phyloP scores from a whole-genome alignment of 805 yeast genomes.

The Vanderwaltozyma tropicalis region DNA sequence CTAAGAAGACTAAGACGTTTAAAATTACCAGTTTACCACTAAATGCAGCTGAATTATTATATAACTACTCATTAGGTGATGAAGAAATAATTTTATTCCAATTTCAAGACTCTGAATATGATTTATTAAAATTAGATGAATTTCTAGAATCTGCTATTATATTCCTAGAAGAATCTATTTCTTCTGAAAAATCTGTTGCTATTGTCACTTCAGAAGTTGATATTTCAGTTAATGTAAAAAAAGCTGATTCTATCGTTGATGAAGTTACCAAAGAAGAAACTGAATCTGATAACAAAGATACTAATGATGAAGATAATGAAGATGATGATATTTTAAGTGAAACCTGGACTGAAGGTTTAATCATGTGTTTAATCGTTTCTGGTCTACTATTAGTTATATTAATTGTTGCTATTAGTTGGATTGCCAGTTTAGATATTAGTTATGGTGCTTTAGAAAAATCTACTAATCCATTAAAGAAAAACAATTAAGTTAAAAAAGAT shows the following conservation, averaged over 20 bases:
- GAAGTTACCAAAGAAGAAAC: background rate
- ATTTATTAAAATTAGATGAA: constrained; percentile 17
- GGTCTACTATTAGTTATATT: constrained; percentile 48
- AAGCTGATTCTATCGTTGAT: background rate
- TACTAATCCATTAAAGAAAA: constrained; percentile 27
- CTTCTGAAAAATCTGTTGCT: background rate
- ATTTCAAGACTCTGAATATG: constrained; percentile 16
- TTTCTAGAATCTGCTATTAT: constrained; percentile 18
- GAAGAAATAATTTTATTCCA: constrained; percentile 16
- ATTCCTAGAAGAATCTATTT: constrained; percentile 16
- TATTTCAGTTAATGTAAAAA: background rate
- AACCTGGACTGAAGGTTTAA: constrained; percentile 46
- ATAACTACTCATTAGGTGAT: constrained; percentile 11
- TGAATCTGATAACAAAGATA: background rate
- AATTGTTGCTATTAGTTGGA: constrained; percentile 58
- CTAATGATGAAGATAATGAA: constrained; percentile 3
- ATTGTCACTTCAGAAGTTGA: background rate
- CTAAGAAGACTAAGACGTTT: background rate
- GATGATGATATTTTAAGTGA: constrained; percentile 20
- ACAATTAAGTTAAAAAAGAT: constrained; percentile 9
- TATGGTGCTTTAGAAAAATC: constrained; percentile 70
- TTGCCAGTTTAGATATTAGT: constrained; percentile 59
- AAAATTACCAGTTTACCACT: constrained; percentile 7
- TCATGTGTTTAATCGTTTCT: constrained; percentile 64
- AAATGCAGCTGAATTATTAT: constrained; percentile 14